A percentile compares a stretch with the other conserved stretches of the same genome.
Conservation (phyloP, 768 basidiomycete species). For the Suillus luteus region DNA sequence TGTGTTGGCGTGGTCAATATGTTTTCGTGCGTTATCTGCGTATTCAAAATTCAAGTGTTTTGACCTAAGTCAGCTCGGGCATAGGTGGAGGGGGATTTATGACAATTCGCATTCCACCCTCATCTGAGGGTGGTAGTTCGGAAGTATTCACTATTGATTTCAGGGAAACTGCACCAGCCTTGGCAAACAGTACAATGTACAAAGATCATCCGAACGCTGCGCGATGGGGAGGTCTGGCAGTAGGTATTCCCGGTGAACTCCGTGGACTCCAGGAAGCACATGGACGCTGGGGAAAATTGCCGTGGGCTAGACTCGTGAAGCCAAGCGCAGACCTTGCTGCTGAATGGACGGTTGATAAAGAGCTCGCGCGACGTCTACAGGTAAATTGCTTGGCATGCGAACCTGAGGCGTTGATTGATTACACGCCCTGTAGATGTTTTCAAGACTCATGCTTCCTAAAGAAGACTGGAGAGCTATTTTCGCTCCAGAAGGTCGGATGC, state of each 20-base stretch:
- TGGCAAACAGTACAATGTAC: conserved; percentile 81
- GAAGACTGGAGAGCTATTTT: conserved; percentile 85
- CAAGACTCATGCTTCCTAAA: conserved; percentile 59
- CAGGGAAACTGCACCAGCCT: conserved; percentile 80
- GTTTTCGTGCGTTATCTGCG: conserved; percentile 67
- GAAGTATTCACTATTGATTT: conserved; percentile 81
- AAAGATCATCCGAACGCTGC: conserved; percentile 51
- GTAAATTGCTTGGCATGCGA: conserved; percentile 39
- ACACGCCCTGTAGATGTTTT: conserved; percentile 38
- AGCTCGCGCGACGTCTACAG: conserved; percentile 73
- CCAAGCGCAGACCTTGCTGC: conserved; percentile 75
- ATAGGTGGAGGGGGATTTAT: conserved; percentile 91
- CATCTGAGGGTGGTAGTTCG: conserved; percentile 42
- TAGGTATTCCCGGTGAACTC: conserved; percentile 92
- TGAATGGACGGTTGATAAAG: conserved; percentile 79
- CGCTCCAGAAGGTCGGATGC: conserved; percentile 70
- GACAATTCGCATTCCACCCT: conserved; percentile 75
- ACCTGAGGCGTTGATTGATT: conserved; percentile 10
- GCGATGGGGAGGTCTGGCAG: conserved; percentile 74
- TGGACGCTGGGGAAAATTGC: conserved; percentile 74
- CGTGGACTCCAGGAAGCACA: conserved; percentile 86
- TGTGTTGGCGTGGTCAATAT: conserved; percentile 86
- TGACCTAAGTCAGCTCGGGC: conserved; percentile 53
- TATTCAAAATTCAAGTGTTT: conserved; percentile 13
- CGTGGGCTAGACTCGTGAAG: conserved; percentile 77